Evolutionary conservation across 2,329 filamentous ascomycete species (phyloP).

Genomic region (Dothideomycetes sp.): DNA sequence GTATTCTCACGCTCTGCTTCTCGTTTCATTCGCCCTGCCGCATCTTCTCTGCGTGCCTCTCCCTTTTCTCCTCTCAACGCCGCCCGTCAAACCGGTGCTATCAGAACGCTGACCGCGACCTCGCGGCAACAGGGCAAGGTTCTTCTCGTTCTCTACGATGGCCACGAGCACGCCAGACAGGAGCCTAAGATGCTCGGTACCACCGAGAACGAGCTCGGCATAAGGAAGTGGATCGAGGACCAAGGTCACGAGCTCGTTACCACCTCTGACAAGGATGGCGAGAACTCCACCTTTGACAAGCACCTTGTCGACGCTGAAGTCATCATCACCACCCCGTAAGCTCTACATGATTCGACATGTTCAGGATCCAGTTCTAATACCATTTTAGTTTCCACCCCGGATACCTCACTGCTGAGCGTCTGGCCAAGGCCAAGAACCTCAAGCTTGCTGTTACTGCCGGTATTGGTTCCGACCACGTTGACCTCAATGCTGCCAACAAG

Average conservation of each 20-base stretch:
- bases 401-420: constrained; percentile 91
- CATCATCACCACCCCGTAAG: constrained; percentile 99
- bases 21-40: constrained; percentile 45
- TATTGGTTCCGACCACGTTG: constrained; percentile 97
- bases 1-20: constrained; percentile 54
- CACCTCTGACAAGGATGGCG: constrained; percentile 94
- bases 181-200: constrained; percentile 85
- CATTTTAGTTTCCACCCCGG: constrained; percentile 98
- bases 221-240: constrained; percentile 95
- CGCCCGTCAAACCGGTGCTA: constrained; percentile 34
- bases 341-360: no score
- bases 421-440: constrained; percentile 97
- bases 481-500: constrained; percentile 93
- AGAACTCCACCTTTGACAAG: constrained; percentile 86
- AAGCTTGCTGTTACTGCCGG: constrained; percentile 95
- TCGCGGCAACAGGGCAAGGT: constrained; percentile 81
- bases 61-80: constrained; percentile 25
- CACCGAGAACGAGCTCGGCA: constrained; percentile 94
- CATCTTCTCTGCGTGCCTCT: constrained; percentile 37
- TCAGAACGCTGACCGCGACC: constrained; percentile 53
- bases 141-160: constrained; percentile 86
- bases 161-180: constrained; percentile 75
- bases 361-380: no score
- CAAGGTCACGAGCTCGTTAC: constrained; percentile 94
- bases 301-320: constrained; percentile 94